Conservation (phyloP, 2,329 filamentous ascomycete species). For the Tricladium varicosporioides region DNA sequence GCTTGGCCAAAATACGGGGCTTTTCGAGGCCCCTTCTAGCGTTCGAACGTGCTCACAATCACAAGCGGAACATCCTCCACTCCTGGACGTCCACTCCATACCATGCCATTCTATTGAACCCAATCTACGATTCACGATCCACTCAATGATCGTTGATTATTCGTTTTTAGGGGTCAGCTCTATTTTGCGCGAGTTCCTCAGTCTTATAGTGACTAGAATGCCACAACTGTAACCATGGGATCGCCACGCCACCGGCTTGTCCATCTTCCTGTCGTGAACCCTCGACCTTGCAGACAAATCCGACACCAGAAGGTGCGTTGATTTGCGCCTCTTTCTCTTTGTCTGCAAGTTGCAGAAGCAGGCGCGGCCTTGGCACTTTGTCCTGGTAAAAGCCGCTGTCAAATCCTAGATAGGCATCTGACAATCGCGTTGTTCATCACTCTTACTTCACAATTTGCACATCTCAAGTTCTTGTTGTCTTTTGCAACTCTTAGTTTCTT, state of each 20-base stretch:
- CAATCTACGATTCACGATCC: neutral
- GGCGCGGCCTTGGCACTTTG: constrained; percentile 3
- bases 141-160: neutral
- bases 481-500: too few relatives aligned
- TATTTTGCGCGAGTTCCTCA: neutral
- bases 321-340: constrained; percentile 15
- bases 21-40: too few relatives aligned
- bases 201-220: neutral
- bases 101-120: neutral
- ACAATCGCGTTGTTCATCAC: neutral
- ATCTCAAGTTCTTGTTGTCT: too few relatives aligned
- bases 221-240: too few relatives aligned
- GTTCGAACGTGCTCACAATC: too few relatives aligned
- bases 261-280: too few relatives aligned
- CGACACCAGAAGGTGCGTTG: constrained; percentile 1
- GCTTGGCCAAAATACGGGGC: neutral
- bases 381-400: neutral
- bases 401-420: neutral
- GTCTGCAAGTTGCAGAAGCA: neutral
- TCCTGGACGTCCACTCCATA: too few relatives aligned
- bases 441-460: neutral
- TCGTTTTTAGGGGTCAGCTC: neutral
- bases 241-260: too few relatives aligned
- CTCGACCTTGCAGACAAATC: too few relatives aligned
- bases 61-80: too few relatives aligned